Evolutionary conservation across 345 rosid genomes (phyloP), one percentile per base, ranked within the genome.

Genomic region (Lepidium didymum): DNA sequence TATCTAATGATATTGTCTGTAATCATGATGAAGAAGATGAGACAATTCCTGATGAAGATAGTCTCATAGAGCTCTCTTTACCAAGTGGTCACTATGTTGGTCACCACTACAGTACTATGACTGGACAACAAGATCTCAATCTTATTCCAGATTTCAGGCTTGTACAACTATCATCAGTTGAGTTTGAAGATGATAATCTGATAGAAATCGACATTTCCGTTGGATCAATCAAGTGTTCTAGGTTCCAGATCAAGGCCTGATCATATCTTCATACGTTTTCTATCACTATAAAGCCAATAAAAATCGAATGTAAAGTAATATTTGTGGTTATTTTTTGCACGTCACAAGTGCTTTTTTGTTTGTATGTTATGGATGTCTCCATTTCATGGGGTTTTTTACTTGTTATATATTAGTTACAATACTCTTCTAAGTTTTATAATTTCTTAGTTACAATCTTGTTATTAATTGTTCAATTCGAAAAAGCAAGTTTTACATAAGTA

Each of bases 141-240:
- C 38, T 62, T 31, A 56, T 59, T 40, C 33, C 67, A 72, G 84
- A 83, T 66, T 74, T 72, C 21, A 52, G 37, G 15, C 55, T 83
- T 52, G 83, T 86, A 9, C 92, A 87, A 67, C 44, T 84, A 16
- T 83, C 73, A 16, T 83, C 73, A 55, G 79, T 81, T 16, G 72
- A 86, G 81, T 77, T 75, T 72, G 92, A 91, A 63, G 97, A 91
- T 23, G 97, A 91, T n/a, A 91, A 88, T 68, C 65, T 88, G 74
- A 85, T 88, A 41, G 97, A 91, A 81, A 91, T 91, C 65, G 97
- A 88, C 69, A 81, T 91, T 45, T 91, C 86, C 18, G 68, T 86
- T 52, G 96, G 97, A 34, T 91, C 89, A 56, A 86, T 86, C 79
- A 88, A 86, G 75, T 86, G 82, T 78, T 73, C 92, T 40, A 81